Evolutionary conservation across 1,284 basidiomycete genomes (phyloP).

Genomic region (Ustilago loliicola): DNA sequence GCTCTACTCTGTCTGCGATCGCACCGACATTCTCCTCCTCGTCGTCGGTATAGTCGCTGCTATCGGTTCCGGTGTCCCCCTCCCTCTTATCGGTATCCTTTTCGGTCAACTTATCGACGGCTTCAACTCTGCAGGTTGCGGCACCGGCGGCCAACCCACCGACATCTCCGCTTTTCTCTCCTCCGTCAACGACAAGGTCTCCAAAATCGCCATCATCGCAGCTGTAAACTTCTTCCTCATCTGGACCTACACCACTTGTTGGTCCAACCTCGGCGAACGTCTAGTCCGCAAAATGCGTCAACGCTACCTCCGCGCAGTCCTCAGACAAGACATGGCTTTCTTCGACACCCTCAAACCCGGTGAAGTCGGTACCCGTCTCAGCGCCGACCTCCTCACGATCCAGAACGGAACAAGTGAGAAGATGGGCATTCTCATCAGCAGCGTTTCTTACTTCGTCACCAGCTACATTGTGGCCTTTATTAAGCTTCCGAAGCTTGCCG

Average conservation of each 20-base stretch:
- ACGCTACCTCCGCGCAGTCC: slow-evolving; percentile 71
- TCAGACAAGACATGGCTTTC: slow-evolving; percentile 71
- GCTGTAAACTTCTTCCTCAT: slow-evolving; percentile 65
- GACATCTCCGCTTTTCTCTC: slow-evolving; percentile 44
- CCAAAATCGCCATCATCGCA: slow-evolving; percentile 58
- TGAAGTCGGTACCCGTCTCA: slow-evolving; percentile 56
- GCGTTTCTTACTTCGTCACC: slow-evolving; percentile 59
- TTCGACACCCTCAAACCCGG: slow-evolving; percentile 62
- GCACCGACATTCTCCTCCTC: slow-evolving; percentile 45
- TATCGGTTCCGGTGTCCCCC: slow-evolving; percentile 60
- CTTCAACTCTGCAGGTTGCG: slow-evolving; percentile 58
- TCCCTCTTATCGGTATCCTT: slow-evolving; percentile 62
- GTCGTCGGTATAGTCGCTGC: slow-evolving; percentile 55
- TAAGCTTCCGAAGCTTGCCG: slow-evolving; percentile 56
- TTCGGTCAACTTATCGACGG: slow-evolving; percentile 64
- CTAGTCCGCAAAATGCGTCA: slow-evolving; percentile 68
- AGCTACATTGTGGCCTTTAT: slow-evolving; percentile 61
- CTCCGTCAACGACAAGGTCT: slow-evolving; percentile 56
- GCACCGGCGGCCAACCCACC: slow-evolving; percentile 17
- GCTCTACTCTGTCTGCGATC: slow-evolving; percentile 41
- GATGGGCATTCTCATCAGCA: slow-evolving; percentile 60
- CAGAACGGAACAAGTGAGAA: slow-evolving; percentile 66
- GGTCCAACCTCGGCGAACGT: slow-evolving; percentile 62
- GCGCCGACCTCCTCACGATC: slow-evolving; percentile 56
- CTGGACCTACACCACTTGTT: slow-evolving; percentile 64